A percentile compares a stretch with the other conserved stretches of the same genome.
Conservation (phyloP, 2,329 filamentous ascomycete species). For the Aspergillus sp. region DNA sequence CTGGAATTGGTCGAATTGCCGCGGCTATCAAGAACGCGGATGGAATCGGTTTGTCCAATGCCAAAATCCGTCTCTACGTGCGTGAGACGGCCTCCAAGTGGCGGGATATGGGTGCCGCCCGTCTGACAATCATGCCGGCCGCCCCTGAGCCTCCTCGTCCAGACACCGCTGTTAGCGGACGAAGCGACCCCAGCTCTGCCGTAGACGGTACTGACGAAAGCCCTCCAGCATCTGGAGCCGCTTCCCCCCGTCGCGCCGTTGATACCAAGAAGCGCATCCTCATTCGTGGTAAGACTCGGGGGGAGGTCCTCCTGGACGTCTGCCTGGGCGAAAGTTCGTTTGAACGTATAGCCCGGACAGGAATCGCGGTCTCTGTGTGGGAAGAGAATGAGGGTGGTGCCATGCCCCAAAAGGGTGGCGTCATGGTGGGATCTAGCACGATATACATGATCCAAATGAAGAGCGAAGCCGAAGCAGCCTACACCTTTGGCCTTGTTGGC, state of each 20-base stretch:
- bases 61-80: slow-evolving; percentile 82
- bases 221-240: slow-evolving; percentile 27
- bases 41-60: slow-evolving; percentile 65
- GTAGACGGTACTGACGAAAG: slow-evolving; percentile 22
- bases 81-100: slow-evolving; percentile 75
- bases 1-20: slow-evolving; percentile 52
- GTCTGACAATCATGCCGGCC: slow-evolving; percentile 73
- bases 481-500: slow-evolving; percentile 54
- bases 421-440: slow-evolving; percentile 55
- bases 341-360: slow-evolving; percentile 75
- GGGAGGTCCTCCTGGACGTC: slow-evolving; percentile 72
- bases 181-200: slow-evolving; percentile 24
- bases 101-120: slow-evolving; percentile 85
- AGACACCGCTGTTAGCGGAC: slow-evolving; percentile 51
- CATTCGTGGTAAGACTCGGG: slow-evolving; percentile 66
- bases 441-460: slow-evolving; percentile 66
- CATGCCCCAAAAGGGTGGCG: slow-evolving; percentile 54
- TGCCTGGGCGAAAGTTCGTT: slow-evolving; percentile 83
- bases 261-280: slow-evolving; percentile 82
- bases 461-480: slow-evolving; percentile 52
- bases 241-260: slow-evolving; percentile 49
- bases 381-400: slow-evolving; percentile 68
- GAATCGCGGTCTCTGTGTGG: slow-evolving; percentile 87
- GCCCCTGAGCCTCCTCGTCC: slow-evolving; percentile 29
- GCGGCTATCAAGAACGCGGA: slow-evolving; percentile 52